phyloP scores from a whole-genome alignment of 441 rosid species.

The Pelargonium fulgidum region DNA sequence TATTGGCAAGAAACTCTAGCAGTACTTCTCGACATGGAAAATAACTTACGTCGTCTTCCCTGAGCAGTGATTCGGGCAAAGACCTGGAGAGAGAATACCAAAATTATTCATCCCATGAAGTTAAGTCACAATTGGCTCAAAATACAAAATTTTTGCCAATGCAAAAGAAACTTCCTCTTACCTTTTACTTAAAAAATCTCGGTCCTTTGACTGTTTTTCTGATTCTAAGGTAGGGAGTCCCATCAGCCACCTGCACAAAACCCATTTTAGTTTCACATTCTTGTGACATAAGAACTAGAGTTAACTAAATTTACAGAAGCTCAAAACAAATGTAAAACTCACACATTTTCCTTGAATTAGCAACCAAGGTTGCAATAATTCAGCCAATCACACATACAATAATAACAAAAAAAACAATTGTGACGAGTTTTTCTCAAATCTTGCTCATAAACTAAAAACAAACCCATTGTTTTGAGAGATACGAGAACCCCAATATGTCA shows the following conservation, averaged over 20 bases:
- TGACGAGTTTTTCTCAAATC: too few relatives aligned
- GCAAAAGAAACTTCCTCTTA: conserved; percentile 7
- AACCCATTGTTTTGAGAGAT: too few relatives aligned
- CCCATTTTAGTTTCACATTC: too few relatives aligned
- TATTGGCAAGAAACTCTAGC: background rate
- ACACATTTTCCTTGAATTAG: too few relatives aligned
- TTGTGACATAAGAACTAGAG: too few relatives aligned
- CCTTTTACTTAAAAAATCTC: conserved; percentile 20
- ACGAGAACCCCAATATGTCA: too few relatives aligned
- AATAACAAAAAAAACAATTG: too few relatives aligned
- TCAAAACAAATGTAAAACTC: too few relatives aligned
- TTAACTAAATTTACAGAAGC: too few relatives aligned
- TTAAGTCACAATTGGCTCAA: background rate
- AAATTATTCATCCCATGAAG: background rate
- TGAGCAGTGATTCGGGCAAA: conserved; percentile 57
- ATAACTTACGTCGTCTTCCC: conserved; percentile 72
- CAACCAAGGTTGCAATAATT: too few relatives aligned
- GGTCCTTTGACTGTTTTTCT: conserved; percentile 25
- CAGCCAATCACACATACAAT: too few relatives aligned
- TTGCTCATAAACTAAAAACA: background rate
- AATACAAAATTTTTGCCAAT: background rate
- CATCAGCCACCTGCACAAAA: conserved; percentile 61
- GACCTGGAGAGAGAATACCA: conserved; percentile 30
- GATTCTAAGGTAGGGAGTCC: conserved; percentile 39
- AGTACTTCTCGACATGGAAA: background rate